Evolutionary conservation across 345 rosid genomes (phyloP), one percentile per base, ranked within the genome.

Genomic region (Gossypium bickii): DNA sequence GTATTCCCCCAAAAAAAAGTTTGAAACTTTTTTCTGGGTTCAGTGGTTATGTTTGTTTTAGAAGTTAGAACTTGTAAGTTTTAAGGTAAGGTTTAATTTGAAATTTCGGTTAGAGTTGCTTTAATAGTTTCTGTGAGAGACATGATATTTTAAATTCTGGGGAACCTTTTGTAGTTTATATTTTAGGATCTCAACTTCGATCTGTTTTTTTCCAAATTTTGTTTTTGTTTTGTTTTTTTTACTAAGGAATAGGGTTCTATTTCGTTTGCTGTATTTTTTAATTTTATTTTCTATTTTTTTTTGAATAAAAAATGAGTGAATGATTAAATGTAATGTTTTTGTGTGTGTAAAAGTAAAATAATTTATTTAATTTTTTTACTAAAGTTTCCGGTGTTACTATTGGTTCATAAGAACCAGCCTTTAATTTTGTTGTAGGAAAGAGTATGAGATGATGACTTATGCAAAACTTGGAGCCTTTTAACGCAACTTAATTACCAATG

Each of bases 1-100:
- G 99, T 90, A 38, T 7, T 68, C 34, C 20, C 66, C 12, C 17
- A 41, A 0, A 16, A 2, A 2, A 3, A 2, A 12, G 38, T 7
- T 16, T 25, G 16, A 16, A 51, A 24, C 16, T 9, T 25, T 25
- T 13, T 49, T 29, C 41, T 17, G 16, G 41, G 41, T 34, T 16
- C 1, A 13, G 5, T 8, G 29, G 25, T n/a, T 41, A 38, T n/a
- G 43, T 17, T 16, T 63, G 47, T 63, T 63, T 16, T 12, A 12
- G n/a, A 67, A 24, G 15, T 68, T 13, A 49, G 11, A 15, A 0
- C 17, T 67, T 49, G 9, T 49, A 24, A 6, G 38, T 48, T 16
- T 20, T 13, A 12, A 44, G 71, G 29, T 16, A 16, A 49, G 45
- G 13, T 45, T 47, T 47, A 12, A 22, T 45, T 47, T 67, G 12